Base-by-base conservation (phyloP, 352 stramenopile genomes). In the Globisporangium nodosum region DNA sequence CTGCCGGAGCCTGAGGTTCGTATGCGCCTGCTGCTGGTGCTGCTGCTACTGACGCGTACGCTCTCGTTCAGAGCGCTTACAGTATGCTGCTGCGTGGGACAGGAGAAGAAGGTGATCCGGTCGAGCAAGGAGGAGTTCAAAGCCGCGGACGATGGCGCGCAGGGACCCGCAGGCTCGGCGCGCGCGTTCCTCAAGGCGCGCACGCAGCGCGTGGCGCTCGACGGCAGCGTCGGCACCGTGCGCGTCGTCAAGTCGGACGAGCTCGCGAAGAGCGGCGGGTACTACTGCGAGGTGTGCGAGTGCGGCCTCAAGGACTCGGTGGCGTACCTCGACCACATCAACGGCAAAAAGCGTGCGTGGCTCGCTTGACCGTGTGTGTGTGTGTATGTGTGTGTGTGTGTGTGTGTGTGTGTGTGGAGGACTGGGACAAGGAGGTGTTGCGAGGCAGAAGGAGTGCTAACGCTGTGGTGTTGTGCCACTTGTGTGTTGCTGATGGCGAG, bases 321-420 rank as follows among this genome's bases (percentile, higher is more conserved):
- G 49, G 89, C 88, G 57, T 98, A 97, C 58, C 70, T 98, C 49
- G 92, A 97, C 71, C 92, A 98, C 63, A 96, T 98, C 71, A 98
- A 98, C 68, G 92, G 92, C 63, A 97, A 97, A 81, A 93, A 94
- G 64, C 92, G 88, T 97, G 59, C 56, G 83, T 86, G 20, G 21
- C 9, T 11, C 54, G 21, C 33, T 35, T 54, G 24, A 30, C 20
- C 21, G 21, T 24, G 21, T 24, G 31, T 37, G 5, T 43, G 3
- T 31, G n/a, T 52, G 15, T 20, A 12, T 11, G 21, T 24, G 21
- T 24, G 21, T 24, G 21, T 24, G 21, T 24, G 21, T 24, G 21
- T 24, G 21, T 24, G 21, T 24, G 21, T 24, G 21, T 24, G 21
- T 24, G 31, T 37, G 5, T 43, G 3, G 45, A 59, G 21, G 21